Evolutionary conservation across 805 yeast genomes (phyloP), one percentile per base, ranked within the genome.

Genomic region (Soucietia sequanensis): DNA sequence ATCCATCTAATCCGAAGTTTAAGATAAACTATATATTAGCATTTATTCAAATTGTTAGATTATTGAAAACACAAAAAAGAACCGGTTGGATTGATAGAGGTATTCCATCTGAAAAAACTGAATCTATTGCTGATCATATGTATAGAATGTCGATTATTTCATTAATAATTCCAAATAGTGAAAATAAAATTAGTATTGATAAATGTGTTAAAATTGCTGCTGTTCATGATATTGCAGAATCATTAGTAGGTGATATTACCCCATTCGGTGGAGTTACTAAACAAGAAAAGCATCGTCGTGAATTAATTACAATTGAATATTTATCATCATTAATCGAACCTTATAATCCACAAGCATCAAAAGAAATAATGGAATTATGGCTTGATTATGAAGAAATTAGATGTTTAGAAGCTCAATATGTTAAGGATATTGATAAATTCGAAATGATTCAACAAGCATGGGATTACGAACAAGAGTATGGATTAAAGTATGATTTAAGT

Each of bases 121-220:
- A 88, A 59, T 76, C 84, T 33, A 88, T 89, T 33, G 76, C 87
- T n/a, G 97, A 90, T 60, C 97, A 91, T 59, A 90, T 90, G 96
- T 90, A 91, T 56, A 72, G 99, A 38, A 90, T 91, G 96, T 79
- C 88, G 4, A 67, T 90, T 14, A 78, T 88, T 27, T 70, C 91
- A 15, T 77, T 89, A 83, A 59, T 88, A 16, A 72, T 87, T 27
- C 76, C 77, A 13, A 42, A 50, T 12, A 58, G 60, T n/a, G 59
- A 66, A 2, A 58, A 60, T n/a, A 60, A 66, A 2, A 68, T 84
- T 21, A 79, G 85, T 58, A 67, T 75, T 17, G 72, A 75, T 40
- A 77, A 77, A 47, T 88, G 96, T 66, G 83, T 81, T 32, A 83
- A 84, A 60, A 89, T 91, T 35, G 89, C 96, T 1, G 67, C 89